Evolutionary conservation across 805 yeast species (phyloP).

Genomic region (Candida hungchunana): DNA sequence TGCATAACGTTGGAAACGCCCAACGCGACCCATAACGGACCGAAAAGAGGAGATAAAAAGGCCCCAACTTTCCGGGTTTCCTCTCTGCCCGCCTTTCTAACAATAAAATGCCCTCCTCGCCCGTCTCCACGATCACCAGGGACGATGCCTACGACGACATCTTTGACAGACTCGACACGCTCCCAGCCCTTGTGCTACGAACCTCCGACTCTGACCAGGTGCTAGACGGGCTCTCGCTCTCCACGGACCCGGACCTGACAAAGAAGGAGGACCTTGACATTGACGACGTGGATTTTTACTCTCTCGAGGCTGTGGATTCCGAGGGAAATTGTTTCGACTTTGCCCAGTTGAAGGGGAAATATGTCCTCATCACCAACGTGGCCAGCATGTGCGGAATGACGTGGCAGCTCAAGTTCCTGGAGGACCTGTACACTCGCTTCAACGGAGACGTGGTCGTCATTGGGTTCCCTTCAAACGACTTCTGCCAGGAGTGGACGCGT

Average conservation of each 20-base stretch:
- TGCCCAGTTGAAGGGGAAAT: constrained; percentile 64
- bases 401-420: constrained; percentile 71
- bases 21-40: no score
- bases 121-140: no score
- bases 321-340: constrained; percentile 57
- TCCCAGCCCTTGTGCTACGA: background rate
- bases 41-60: no score
- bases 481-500: constrained; percentile 68
- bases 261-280: background rate
- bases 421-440: constrained; percentile 62
- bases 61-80: no score
- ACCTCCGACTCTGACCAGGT: background rate
- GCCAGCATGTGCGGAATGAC: constrained; percentile 84
- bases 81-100: no score
- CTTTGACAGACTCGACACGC: constrained; percentile 2
- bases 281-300: constrained; percentile 45
- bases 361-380: constrained; percentile 78
- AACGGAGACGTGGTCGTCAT: constrained; percentile 62
- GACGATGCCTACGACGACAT: constrained; percentile 1
- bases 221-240: background rate
- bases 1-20: no score
- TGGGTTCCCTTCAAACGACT: constrained; percentile 92
- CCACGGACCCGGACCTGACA: background rate
- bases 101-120: no score
- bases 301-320: constrained; percentile 54